Conservation (phyloP, 257 asterid genomes). For the Osmanthus fragrans region DNA sequence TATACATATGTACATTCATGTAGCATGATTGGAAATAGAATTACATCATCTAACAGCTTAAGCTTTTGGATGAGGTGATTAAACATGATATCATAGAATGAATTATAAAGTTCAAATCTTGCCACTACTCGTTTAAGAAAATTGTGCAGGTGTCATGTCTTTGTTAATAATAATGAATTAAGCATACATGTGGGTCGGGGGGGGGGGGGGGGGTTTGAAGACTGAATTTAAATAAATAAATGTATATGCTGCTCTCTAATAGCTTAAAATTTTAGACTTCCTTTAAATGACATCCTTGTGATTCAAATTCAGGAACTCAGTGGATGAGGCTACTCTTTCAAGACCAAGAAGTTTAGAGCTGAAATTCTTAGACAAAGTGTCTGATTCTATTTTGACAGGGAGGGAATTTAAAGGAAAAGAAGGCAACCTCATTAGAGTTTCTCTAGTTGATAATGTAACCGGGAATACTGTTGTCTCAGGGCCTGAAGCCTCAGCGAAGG, state of each 20-base stretch:
- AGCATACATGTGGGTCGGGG: too few relatives aligned
- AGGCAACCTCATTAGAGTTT: slow-evolving; percentile 28
- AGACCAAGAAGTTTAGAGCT: slow-evolving; percentile 35
- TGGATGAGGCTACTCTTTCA: slow-evolving; percentile 16
- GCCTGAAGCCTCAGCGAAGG: slow-evolving; percentile 42
- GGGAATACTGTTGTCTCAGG: slow-evolving; percentile 30
- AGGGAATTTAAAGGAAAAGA: slow-evolving; percentile 36
- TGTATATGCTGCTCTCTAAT: too few relatives aligned
- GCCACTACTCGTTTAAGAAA: too few relatives aligned
- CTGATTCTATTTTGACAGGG: slow-evolving; percentile 38
- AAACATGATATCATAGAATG: too few relatives aligned
- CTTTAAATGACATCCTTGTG: background rate
- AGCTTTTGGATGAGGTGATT: too few relatives aligned
- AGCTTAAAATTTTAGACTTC: background rate
- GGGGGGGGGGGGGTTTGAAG: too few relatives aligned
- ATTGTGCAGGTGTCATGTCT: too few relatives aligned
- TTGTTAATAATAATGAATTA: too few relatives aligned
- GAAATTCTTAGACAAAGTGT: slow-evolving; percentile 41
- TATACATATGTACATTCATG: background rate
- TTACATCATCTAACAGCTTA: too few relatives aligned
- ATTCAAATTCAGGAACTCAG: slow-evolving; percentile 33
- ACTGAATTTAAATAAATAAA: too few relatives aligned
- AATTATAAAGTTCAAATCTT: too few relatives aligned
- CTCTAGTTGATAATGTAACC: slow-evolving; percentile 34
- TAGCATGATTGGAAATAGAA: too few relatives aligned